phyloP scores from a whole-genome alignment of 345 rosid species.

The Garcia nutans region DNA sequence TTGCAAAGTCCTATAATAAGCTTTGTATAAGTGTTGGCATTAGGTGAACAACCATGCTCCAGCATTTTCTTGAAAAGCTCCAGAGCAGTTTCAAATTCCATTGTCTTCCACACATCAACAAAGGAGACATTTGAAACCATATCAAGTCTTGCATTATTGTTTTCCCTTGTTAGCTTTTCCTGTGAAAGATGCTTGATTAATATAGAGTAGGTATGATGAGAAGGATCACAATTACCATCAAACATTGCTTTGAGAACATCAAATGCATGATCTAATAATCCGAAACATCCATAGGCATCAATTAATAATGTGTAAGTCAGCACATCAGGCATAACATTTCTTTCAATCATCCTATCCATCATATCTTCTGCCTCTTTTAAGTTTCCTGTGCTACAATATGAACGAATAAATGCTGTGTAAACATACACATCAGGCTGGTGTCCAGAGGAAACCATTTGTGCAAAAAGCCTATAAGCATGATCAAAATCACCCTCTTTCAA shows the following conservation, averaged over 20 bases:
- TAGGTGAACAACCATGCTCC: slow-evolving; percentile 58
- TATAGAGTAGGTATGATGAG: slow-evolving; percentile 58
- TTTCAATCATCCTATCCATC: slow-evolving; percentile 61
- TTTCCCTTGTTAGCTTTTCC: slow-evolving; percentile 40
- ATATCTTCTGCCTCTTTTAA: slow-evolving; percentile 64
- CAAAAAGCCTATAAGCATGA: slow-evolving; percentile 47
- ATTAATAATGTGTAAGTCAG: slow-evolving; percentile 58
- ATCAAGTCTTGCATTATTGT: slow-evolving; percentile 26
- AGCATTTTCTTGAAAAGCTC: slow-evolving; percentile 63
- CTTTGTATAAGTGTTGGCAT: slow-evolving; percentile 50
- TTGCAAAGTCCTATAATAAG: slow-evolving; percentile 71
- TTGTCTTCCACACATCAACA: slow-evolving; percentile 48
- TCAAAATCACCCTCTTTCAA: slow-evolving; percentile 65
- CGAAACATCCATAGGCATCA: slow-evolving; percentile 61
- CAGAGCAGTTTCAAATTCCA: slow-evolving; percentile 55
- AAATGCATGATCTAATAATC: slow-evolving; percentile 56
- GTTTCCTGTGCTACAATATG: slow-evolving; percentile 61
- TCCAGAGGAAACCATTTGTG: slow-evolving; percentile 57
- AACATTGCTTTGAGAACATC: slow-evolving; percentile 75
- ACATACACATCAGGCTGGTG: slow-evolving; percentile 63
- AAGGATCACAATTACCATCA: slow-evolving; percentile 76
- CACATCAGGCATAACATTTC: slow-evolving; percentile 64
- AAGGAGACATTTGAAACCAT: slow-evolving; percentile 30
- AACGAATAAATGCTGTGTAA: slow-evolving; percentile 70
- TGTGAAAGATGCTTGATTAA: slow-evolving; percentile 55